These are phyloP conservation scores for Leccinum boreale DNA, from an alignment of 768 basidiomycete genomes.

Conservation along the genomic window DNA sequence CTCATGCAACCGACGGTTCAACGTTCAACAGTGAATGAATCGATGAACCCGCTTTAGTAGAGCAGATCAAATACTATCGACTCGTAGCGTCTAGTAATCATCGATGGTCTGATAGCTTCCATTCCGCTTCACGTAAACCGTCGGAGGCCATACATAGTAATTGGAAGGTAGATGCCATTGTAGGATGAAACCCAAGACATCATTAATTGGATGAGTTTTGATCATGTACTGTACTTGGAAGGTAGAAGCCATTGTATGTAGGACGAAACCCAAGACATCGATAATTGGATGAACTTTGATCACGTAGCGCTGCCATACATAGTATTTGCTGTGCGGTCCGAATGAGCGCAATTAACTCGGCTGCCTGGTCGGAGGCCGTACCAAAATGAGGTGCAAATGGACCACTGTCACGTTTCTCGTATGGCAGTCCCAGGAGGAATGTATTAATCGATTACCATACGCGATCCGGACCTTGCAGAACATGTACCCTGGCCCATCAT, in stretches of 20 bases:
- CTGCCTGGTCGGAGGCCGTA: background rate
- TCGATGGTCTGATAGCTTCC: background rate
- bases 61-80: background rate
- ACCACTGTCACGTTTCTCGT: background rate
- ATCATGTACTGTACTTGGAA: background rate
- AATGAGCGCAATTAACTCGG: background rate
- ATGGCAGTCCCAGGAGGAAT: background rate
- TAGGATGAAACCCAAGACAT: background rate
- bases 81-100: background rate
- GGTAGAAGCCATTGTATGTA: background rate
- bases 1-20: background rate
- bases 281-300: background rate
- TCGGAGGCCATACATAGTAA: background rate
- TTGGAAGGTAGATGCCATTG: background rate
- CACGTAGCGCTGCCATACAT: background rate
- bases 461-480: constrained; percentile 4
- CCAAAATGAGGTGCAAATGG: background rate
- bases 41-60: background rate
- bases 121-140: background rate
- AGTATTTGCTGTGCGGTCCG: background rate
- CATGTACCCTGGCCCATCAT: background rate
- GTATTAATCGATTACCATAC: background rate
- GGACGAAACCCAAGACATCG: background rate
- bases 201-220: background rate
- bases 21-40: background rate